Conservation (phyloP, 495 filamentous ascomycete genomes). For the Talaromyces nanjingensis region DNA sequence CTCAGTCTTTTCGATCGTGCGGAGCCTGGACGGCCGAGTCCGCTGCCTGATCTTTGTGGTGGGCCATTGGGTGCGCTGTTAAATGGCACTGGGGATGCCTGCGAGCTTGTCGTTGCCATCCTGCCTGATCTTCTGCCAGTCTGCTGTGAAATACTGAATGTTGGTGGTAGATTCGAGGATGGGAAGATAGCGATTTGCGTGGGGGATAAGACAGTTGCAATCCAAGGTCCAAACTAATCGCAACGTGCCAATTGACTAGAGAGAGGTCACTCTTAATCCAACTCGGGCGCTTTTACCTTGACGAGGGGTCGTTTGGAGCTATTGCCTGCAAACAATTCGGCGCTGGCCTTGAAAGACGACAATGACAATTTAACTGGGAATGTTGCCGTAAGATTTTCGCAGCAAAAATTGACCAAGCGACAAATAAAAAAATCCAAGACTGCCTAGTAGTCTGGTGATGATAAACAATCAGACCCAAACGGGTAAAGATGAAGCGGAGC, state of each 20-base stretch:
- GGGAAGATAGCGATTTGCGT: neutral
- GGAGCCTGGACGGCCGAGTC: slow-evolving; percentile 1
- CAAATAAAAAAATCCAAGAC: neutral
- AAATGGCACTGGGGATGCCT: neutral
- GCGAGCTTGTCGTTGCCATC: slow-evolving; percentile 4
- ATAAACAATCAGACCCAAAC: slow-evolving; percentile 1
- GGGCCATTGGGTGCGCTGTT: neutral
- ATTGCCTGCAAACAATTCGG: neutral
- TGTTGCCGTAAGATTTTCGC: neutral
- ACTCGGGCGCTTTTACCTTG: neutral
- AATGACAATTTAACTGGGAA: neutral
- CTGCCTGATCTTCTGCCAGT: neutral
- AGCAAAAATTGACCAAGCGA: neutral
- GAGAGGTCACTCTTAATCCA: neutral
- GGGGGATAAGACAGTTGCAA: neutral
- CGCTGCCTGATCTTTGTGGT: neutral
- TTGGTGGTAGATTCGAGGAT: neutral
- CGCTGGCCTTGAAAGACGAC: neutral
- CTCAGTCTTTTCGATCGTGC: neutral
- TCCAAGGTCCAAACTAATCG: neutral
- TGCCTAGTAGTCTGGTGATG: neutral
- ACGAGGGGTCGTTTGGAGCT: neutral
- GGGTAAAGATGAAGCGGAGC: slow-evolving; percentile 8
- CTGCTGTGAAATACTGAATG: neutral
- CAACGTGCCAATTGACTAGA: neutral